Conservation (phyloP, 2,329 filamentous ascomycete species). For the Shiraia sp. region DNA sequence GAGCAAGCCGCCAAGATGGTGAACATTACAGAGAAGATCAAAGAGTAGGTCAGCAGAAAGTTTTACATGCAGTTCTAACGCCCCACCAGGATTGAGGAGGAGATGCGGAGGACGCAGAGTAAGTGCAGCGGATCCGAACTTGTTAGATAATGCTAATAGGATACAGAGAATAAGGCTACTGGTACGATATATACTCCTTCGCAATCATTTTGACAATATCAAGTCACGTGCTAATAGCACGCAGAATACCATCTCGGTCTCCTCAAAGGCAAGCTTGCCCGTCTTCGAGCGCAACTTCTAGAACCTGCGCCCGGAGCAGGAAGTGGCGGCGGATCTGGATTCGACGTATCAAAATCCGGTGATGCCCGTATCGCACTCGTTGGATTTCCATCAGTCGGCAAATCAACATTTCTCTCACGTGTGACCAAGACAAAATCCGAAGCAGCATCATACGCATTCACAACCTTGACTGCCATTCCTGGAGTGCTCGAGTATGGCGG, state of each 20-base stretch:
- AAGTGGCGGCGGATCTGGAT: conserved; percentile 78
- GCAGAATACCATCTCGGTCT: conserved; percentile 97
- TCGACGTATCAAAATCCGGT: conserved; percentile 88
- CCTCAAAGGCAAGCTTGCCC: conserved; percentile 96
- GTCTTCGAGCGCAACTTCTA: conserved; percentile 89
- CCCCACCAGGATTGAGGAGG: conserved; percentile 86
- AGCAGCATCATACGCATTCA: conserved; percentile 95
- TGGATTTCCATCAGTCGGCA: conserved; percentile 98
- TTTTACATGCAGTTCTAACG: conserved; percentile 36
- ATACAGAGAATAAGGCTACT: conserved; percentile 94
- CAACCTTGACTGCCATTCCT: conserved; percentile 94
- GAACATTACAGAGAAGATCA: conserved; percentile 99
- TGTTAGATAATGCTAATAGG: conserved; percentile 36
- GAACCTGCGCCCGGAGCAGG: conserved; percentile 84
- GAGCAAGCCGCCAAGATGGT: conserved; percentile 70
- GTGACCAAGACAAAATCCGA: conserved; percentile 98
- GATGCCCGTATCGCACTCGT: conserved; percentile 96
- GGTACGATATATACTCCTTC: conserved; percentile 62
- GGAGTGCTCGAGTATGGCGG: conserved; percentile 97
- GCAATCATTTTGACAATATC: conserved; percentile 3
- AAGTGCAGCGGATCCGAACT: conserved; percentile 38
- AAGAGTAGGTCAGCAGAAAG: conserved; percentile 70
- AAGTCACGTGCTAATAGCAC: conserved; percentile 43
- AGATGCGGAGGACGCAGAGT: conserved; percentile 99
- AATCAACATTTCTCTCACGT: conserved; percentile 98